Evolutionary conservation across 495 filamentous ascomycete species (phyloP), one percentile per base, ranked within the genome.

Genomic region (Penicillium lividum): DNA sequence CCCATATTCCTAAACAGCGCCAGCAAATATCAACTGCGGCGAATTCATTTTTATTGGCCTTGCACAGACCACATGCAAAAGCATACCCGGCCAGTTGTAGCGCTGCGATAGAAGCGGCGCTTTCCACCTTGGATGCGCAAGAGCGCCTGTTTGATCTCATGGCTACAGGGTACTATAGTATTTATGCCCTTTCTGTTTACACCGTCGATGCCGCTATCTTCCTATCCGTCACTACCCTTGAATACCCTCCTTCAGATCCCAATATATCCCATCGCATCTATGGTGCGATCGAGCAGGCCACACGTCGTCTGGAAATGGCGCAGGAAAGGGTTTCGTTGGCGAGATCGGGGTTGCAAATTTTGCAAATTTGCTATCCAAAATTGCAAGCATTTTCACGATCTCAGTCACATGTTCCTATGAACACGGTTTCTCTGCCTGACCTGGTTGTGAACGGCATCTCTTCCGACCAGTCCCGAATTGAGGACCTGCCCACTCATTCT

Each of bases 21-120:
- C 54, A 56, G 27, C 54, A 56, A 56, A 56, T 56, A 56, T 43
- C 54, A 40, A 56, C 54, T 7, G 54, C 54, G 0, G 45, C 54
- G 4, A 28, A 56, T 18, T 56, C 54, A 49, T 50, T 56, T n/a
- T 16, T 43, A 2, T 22, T 50, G 54, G 54, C 54, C 44, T 31
- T 56, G 9, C 55, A 51, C 47, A 51, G 46, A 44, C 55, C 55
- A 10, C 36, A 57, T 44, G 29, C 55, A 10, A 57, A 50, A 44
- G 51, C 16, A 25, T 33, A 49, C 15, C 25, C 11, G 46, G 33
- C 47, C 3, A 57, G 55, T 44, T 46, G 46, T 13, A 18, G 50
- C 5, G 55, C 55, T 43, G 55, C 55, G 16, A 51, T 44, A 18
- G 33, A 51, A 33, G 31, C 55, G 25, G 55, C 55, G 15, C 33